A percentile compares a stretch with the other conserved stretches of the same genome.
Evolutionary conservation across 805 yeast genomes (phyloP).

Genomic region (Saccharomycopsis oosterbeekiorum): DNA sequence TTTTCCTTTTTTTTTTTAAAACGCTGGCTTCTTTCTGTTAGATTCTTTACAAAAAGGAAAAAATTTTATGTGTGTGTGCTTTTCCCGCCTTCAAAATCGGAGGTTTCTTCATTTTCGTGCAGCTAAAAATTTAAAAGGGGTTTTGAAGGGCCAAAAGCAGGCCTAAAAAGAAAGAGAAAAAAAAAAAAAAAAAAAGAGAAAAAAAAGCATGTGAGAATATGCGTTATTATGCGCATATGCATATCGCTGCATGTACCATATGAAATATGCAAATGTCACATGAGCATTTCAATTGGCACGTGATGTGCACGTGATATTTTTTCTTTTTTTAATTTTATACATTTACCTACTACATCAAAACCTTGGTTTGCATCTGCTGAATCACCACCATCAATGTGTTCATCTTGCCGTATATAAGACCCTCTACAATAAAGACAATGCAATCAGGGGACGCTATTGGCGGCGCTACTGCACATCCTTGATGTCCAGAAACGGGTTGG

Average conservation of each 20-base stretch:
- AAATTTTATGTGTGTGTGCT: not conserved
- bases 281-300: too few relatives aligned
- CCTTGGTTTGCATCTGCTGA: too few relatives aligned
- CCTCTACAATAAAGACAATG: too few relatives aligned
- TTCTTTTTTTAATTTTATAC: too few relatives aligned
- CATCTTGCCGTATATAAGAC: too few relatives aligned
- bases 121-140: not conserved
- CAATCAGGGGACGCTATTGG: too few relatives aligned
- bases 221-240: not conserved
- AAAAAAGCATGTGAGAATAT: not conserved
- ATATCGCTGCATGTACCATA: not conserved
- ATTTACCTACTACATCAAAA: too few relatives aligned
- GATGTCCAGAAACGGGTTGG: too few relatives aligned
- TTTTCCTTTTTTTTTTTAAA: not conserved
- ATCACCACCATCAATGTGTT: too few relatives aligned
- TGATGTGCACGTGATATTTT: too few relatives aligned
- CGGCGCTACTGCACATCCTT: too few relatives aligned
- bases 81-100: not conserved
- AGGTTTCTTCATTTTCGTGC: not conserved
- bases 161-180: not conserved
- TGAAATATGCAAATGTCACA: not conserved
- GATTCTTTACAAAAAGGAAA: not conserved
- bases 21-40: not conserved
- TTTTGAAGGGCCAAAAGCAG: not conserved
- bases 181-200: not conserved